Percentiles rank a stretch among this genome's conserved stretches.
phyloP scores from a whole-genome alignment of 2,329 filamentous ascomycete species.

The Fusarium napiforme region DNA sequence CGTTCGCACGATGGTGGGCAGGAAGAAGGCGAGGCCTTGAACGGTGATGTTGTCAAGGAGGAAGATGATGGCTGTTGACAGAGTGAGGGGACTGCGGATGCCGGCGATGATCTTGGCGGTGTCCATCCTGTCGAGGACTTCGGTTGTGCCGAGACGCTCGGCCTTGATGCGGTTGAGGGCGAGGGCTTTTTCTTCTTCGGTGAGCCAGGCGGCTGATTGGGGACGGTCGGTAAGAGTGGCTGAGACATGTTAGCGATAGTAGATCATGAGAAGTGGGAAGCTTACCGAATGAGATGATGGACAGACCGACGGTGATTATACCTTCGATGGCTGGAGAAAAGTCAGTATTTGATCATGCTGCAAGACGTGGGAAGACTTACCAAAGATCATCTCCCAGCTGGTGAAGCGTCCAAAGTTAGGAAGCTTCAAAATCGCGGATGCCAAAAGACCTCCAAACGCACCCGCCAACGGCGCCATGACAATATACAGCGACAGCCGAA shows the following conservation, averaged over 20 bases:
- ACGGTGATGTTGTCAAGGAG: conserved; percentile 77
- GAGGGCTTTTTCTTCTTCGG: conserved; percentile 69
- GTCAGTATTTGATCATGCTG: fast-evolving
- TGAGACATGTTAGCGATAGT: conserved; percentile 15
- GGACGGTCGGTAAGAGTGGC: conserved; percentile 74
- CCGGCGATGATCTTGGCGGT: conserved; percentile 69
- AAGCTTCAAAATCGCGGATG: conserved; percentile 70
- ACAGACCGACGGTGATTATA: conserved; percentile 64
- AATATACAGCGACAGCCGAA: conserved; percentile 72
- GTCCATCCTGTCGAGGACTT: conserved; percentile 68
- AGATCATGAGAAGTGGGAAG: too few species aligned
- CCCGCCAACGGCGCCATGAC: conserved; percentile 74
- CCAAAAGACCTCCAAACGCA: conserved; percentile 74
- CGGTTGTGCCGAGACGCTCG: conserved; percentile 67
- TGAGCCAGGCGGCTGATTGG: conserved; percentile 72
- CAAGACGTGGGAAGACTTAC: fast-evolving
- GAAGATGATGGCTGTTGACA: conserved; percentile 66
- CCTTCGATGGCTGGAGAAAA: conserved; percentile 67
- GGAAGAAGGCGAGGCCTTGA: conserved; percentile 77
- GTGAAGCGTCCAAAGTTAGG: conserved; percentile 64
- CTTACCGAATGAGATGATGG: conserved; percentile 55
- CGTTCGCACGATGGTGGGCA: conserved; percentile 74
- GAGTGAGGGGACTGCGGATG: conserved; percentile 69
- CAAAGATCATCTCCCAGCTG: conserved; percentile 76
- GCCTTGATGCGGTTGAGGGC: conserved; percentile 69